Conservation (phyloP, 148 eudicot genomes). For the Tetragonia tetragonoides region DNA sequence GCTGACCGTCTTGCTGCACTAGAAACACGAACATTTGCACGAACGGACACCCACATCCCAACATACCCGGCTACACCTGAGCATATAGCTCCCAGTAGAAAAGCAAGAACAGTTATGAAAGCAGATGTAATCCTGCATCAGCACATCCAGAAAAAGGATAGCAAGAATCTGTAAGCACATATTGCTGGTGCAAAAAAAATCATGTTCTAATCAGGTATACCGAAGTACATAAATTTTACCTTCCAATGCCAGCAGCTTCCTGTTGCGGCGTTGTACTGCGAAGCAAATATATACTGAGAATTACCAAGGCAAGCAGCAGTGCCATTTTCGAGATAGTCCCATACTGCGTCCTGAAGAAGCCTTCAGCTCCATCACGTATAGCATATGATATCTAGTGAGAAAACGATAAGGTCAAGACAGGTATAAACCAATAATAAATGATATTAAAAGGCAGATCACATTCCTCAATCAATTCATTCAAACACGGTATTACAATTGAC, state of each 20-base stretch:
- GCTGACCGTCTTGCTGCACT: constrained; percentile 99
- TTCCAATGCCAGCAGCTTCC: constrained; percentile 88
- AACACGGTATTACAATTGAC: constrained; percentile 2
- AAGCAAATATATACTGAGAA: constrained; percentile 79
- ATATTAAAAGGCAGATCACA: constrained; percentile 6
- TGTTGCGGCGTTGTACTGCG: constrained; percentile 87
- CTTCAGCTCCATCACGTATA: constrained; percentile 99
- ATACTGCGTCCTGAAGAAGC: constrained; percentile 93
- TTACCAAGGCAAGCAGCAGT: constrained; percentile 69
- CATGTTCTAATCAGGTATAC: constrained; percentile 1
- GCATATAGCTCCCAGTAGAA: constrained; percentile 94
- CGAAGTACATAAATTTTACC: constrained; percentile 36
- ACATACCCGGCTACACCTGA: constrained; percentile 98
- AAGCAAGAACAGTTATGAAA: constrained; percentile 80
- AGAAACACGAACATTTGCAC: constrained; percentile 96
- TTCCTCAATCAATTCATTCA: background rate
- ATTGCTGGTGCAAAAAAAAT: background rate
- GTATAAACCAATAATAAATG: background rate
- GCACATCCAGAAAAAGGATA: constrained; percentile 1
- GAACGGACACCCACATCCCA: constrained; percentile 99
- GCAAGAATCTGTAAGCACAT: constrained; percentile 16
- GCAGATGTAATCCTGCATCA: constrained; percentile 82
- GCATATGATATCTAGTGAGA: constrained; percentile 91
- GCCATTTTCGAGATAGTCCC: constrained; percentile 99
- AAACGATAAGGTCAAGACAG: constrained; percentile 28